Evolutionary conservation across 2,329 filamentous ascomycete species (phyloP).

Genomic region (Onygena corvina): DNA sequence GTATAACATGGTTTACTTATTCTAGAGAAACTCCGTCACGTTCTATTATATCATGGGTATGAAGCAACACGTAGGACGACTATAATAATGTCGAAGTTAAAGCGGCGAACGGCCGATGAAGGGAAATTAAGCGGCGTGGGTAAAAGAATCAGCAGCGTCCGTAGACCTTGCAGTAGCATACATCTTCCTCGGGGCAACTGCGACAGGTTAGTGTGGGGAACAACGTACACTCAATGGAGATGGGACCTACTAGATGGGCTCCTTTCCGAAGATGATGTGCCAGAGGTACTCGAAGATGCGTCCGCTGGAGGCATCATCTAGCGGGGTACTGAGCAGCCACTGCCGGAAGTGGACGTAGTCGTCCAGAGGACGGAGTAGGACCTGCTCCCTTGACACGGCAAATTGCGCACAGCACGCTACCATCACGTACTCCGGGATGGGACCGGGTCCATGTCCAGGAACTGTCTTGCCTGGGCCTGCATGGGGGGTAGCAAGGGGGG

Average conservation of each 20-base stretch:
- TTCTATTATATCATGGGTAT: too few relatives aligned
- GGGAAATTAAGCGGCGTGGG: too few relatives aligned
- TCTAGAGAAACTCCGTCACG: too few relatives aligned
- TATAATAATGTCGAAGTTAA: not conserved
- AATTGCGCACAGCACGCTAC: slow-evolving; percentile 51
- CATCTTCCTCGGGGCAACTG: slow-evolving; percentile 12
- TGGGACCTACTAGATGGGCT: slow-evolving; percentile 20
- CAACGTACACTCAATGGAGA: not conserved
- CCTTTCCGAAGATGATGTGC: slow-evolving; percentile 41
- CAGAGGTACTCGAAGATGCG: slow-evolving; percentile 49
- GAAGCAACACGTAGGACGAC: not conserved
- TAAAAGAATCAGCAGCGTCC: slow-evolving; percentile 13
- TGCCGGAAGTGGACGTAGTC: slow-evolving; percentile 43
- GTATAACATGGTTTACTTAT: too few relatives aligned
- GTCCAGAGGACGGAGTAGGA: slow-evolving; percentile 34
- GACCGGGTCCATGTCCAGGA: slow-evolving; percentile 6
- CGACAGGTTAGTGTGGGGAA: slow-evolving; percentile 1
- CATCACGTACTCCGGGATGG: slow-evolving; percentile 21
- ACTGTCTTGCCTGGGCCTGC: too few relatives aligned
- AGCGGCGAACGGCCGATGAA: not conserved
- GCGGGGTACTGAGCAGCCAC: slow-evolving; percentile 44
- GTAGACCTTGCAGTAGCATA: slow-evolving; percentile 19
- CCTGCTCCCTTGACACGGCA: slow-evolving; percentile 43
- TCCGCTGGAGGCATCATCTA: slow-evolving; percentile 42
- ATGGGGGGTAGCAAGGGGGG: slow-evolving; percentile 10